phyloP scores from a whole-genome alignment of 768 basidiomycete genomes.

The Mycena crocata region DNA sequence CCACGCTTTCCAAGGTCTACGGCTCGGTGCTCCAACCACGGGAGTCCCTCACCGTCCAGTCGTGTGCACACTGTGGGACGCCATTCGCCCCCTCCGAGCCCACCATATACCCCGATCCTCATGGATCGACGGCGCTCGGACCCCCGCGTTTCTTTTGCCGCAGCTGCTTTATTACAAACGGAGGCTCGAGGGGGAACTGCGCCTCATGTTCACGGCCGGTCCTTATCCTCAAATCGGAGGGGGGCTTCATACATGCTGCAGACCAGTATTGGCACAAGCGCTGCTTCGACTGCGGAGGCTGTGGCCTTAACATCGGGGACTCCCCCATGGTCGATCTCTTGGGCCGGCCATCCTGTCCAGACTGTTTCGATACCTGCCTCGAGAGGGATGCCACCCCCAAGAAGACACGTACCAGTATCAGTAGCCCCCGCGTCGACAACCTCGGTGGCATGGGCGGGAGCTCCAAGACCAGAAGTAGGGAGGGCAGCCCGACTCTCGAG shows the following conservation, averaged over 20 bases:
- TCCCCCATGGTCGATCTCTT: conserved; percentile 86
- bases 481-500: conserved; percentile 71
- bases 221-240: conserved; percentile 79
- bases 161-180: conserved; percentile 75
- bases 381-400: conserved; percentile 64
- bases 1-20: conserved; percentile 83
- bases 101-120: conserved; percentile 87
- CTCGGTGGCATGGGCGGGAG: conserved; percentile 59
- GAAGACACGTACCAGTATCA: conserved; percentile 45
- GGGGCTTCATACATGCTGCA: conserved; percentile 78
- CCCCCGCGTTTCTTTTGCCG: conserved; percentile 77
- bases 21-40: conserved; percentile 86
- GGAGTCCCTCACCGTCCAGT: conserved; percentile 75
- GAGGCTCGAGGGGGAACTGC: conserved; percentile 84
- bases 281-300: conserved; percentile 81
- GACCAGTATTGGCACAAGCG: conserved; percentile 84
- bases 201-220: conserved; percentile 76
- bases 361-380: conserved; percentile 85
- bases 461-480: conserved; percentile 52
- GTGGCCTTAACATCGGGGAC: conserved; percentile 78
- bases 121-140: conserved; percentile 41
- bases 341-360: conserved; percentile 81
- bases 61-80: conserved; percentile 72
- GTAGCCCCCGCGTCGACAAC: conserved; percentile 46
- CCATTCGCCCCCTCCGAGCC: conserved; percentile 79